phyloP scores from a whole-genome alignment of 305 asterid genomes.

The Fraxinus sp. region DNA sequence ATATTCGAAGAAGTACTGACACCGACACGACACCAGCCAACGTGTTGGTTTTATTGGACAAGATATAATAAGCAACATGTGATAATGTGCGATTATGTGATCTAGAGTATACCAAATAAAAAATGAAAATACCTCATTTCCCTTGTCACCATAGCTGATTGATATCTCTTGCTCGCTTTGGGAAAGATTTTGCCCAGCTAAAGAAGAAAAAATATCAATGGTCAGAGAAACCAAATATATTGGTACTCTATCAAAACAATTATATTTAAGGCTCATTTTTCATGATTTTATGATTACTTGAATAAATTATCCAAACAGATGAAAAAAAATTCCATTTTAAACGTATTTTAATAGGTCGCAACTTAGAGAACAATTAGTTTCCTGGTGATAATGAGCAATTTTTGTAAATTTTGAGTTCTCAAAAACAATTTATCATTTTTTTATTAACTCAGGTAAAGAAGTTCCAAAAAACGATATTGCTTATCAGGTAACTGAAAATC shows the following conservation, averaged over 20 bases:
- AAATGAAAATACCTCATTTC: conserved; percentile 71
- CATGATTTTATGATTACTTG: background rate
- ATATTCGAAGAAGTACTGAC: background rate
- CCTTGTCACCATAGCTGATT: conserved; percentile 92
- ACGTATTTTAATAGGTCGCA: background rate
- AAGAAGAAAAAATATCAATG: conserved; percentile 18
- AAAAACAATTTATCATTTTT: conserved; percentile 21
- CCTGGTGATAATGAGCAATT: background rate
- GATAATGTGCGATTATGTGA: background rate
- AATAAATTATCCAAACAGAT: background rate
- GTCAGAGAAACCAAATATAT: conserved; percentile 1
- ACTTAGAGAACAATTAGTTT: conserved; percentile 5
- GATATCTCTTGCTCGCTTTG: conserved; percentile 63
- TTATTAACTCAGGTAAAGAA: conserved; percentile 8
- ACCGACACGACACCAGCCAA: background rate
- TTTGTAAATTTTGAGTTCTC: background rate
- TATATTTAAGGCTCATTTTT: background rate
- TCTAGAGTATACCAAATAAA: background rate
- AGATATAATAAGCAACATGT: background rate
- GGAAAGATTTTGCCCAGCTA: conserved; percentile 52
- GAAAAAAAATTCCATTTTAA: background rate
- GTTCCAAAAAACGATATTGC: background rate
- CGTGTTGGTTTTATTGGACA: background rate
- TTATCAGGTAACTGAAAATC: background rate
- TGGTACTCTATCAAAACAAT: background rate